Percentiles rank a stretch among this genome's conserved stretches.
Evolutionary conservation across 1,139 yeast genomes (phyloP).

Genomic region (Diutina pseudorugosa): DNA sequence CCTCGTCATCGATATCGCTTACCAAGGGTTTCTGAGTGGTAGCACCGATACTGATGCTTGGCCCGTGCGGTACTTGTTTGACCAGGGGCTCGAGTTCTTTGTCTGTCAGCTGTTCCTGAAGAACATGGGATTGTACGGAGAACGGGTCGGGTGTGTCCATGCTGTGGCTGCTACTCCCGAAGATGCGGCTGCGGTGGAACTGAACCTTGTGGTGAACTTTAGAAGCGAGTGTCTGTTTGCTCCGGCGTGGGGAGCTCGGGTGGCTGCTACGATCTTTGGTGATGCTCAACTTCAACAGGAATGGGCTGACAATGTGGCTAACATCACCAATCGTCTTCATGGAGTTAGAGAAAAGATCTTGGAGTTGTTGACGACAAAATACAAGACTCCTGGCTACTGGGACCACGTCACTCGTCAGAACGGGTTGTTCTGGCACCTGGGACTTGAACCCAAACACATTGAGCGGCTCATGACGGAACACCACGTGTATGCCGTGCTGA

Average conservation of each 20-base stretch:
- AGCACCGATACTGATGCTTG: constrained; percentile 10
- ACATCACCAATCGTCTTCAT: constrained; percentile 19
- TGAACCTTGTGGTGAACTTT: constrained; percentile 18
- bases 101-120: constrained; percentile 35
- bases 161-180: constrained; percentile 14
- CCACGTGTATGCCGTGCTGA: constrained; percentile 24
- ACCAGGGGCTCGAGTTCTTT: constrained; percentile 11
- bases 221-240: constrained; percentile 32
- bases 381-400: constrained; percentile 34
- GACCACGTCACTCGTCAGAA: constrained; percentile 21
- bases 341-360: constrained; percentile 17
- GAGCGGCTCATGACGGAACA: constrained; percentile 18
- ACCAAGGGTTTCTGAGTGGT: constrained; percentile 14
- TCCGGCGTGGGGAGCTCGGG: constrained; percentile 34
- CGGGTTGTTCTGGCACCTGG: constrained; percentile 35
- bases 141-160: constrained; percentile 31
- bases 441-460: constrained; percentile 22
- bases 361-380: constrained; percentile 15
- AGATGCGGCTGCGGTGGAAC: constrained; percentile 11
- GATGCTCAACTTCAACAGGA: constrained; percentile 13
- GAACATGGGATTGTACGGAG: constrained; percentile 35
- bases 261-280: constrained; percentile 17
- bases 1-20: constrained; percentile 11
- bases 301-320: constrained; percentile 25
- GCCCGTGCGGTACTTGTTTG: constrained; percentile 9